Percentiles rank a stretch among this genome's conserved stretches.
These are phyloP conservation scores for Hirsutella thompsonii DNA, from an alignment of 2,329 filamentous ascomycete genomes.

Conservation along the genomic window DNA sequence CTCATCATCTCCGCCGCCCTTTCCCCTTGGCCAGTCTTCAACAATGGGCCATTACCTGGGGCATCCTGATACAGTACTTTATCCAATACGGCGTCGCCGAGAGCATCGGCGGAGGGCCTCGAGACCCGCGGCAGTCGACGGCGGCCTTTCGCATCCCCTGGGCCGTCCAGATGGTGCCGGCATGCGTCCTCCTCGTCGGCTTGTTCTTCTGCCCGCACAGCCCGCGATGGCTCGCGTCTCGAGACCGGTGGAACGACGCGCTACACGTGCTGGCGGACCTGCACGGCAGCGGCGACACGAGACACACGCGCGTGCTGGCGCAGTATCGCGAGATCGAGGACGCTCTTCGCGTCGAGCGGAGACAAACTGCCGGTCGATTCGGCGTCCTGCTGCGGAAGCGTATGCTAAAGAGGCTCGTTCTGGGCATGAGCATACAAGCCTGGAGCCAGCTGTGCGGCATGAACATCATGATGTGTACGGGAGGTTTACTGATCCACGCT, in stretches of 20 bases:
- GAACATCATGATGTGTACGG: constrained; percentile 40
- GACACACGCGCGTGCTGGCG: constrained; percentile 46
- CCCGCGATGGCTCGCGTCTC: constrained; percentile 57
- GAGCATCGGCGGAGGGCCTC: constrained; percentile 32
- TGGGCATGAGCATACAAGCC: constrained; percentile 46
- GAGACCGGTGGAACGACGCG: constrained; percentile 55
- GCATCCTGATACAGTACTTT: constrained; percentile 54
- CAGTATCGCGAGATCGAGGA: constrained; percentile 50
- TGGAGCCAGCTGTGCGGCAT: constrained; percentile 49
- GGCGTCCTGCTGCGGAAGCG: constrained; percentile 33
- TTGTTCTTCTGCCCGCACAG: constrained; percentile 50
- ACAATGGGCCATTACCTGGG: constrained; percentile 61
- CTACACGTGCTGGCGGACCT: constrained; percentile 42
- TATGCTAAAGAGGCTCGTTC: constrained; percentile 40
- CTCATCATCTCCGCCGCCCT: no score
- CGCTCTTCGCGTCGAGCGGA: constrained; percentile 38
- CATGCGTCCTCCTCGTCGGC: constrained; percentile 37
- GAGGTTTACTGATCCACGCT: background rate
- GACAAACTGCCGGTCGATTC: constrained; percentile 35
- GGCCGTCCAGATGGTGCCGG: constrained; percentile 46
- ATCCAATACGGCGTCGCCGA: constrained; percentile 51
- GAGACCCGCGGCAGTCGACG: constrained; percentile 34
- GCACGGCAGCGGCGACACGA: constrained; percentile 42
- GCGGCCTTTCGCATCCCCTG: constrained; percentile 48
- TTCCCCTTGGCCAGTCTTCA: constrained; percentile 36